These are phyloP conservation scores for Besnoitia besnoiti DNA, from an alignment of 169 alveolate species.

Conservation along the genomic window DNA sequence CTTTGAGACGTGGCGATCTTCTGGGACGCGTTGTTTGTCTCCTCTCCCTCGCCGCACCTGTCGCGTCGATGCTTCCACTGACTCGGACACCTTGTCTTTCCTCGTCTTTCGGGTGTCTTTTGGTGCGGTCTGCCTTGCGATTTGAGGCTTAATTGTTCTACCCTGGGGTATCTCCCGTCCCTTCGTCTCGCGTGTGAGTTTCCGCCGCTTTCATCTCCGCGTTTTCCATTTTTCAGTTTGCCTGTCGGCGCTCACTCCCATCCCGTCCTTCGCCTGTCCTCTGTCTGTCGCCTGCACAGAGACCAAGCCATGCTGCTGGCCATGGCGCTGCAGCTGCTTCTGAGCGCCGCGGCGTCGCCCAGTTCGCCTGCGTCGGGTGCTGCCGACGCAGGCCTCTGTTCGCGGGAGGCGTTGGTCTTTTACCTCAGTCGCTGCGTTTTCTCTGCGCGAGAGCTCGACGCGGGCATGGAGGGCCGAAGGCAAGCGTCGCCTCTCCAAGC, in stretches of 20 bases:
- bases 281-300: neutral
- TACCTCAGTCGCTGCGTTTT: slow-evolving; percentile 50
- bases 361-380: neutral
- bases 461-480: neutral
- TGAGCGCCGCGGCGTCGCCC: neutral
- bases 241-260: no score
- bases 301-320: slow-evolving; percentile 63
- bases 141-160: no score
- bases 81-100: no score
- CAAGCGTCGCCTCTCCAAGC: no score
- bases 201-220: neutral
- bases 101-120: no score
- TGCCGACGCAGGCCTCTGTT: neutral
- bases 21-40: no score
- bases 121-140: no score
- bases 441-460: slow-evolving; percentile 23
- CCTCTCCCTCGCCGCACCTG: no score
- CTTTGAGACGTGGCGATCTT: no score
- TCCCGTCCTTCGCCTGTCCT: no score
- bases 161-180: neutral
- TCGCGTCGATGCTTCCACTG: no score
- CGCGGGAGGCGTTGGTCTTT: slow-evolving; percentile 34
- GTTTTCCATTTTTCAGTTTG: no score
- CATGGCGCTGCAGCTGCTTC: slow-evolving; percentile 53
- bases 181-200: neutral